phyloP scores from a whole-genome alignment of 768 basidiomycete species.

The Serendipita vermifera region DNA sequence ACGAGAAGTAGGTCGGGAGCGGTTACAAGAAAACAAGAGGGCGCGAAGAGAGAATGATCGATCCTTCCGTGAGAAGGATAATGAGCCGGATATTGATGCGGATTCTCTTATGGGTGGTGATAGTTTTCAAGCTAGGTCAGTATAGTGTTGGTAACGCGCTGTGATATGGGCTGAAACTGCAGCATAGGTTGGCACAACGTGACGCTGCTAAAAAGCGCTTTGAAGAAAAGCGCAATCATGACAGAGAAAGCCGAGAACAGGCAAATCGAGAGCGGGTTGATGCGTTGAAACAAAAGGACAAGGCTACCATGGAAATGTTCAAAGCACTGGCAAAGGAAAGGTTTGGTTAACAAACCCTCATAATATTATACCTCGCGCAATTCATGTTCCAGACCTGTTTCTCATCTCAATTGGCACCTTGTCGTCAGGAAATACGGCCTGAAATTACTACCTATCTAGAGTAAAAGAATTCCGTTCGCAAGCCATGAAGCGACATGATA shows the following conservation, averaged over 20 bases:
- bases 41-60: slow-evolving; percentile 58
- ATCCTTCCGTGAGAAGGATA: slow-evolving; percentile 56
- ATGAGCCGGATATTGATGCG: slow-evolving; percentile 66
- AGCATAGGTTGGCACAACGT: slow-evolving; percentile 50
- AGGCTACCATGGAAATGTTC: slow-evolving; percentile 94
- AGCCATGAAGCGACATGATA: no score
- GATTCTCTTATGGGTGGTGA: slow-evolving; percentile 67
- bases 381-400: no score
- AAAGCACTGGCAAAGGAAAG: slow-evolving; percentile 79
- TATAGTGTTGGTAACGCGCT: background rate
- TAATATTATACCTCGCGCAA: background rate
- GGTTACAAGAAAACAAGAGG: slow-evolving; percentile 75
- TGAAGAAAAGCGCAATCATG: slow-evolving; percentile 33
- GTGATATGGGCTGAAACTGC: background rate
- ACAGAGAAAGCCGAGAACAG: slow-evolving; percentile 36
- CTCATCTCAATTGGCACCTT: no score
- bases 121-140: slow-evolving; percentile 66
- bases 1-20: slow-evolving; percentile 69
- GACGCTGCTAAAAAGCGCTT: slow-evolving; percentile 57
- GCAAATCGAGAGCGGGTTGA: slow-evolving; percentile 46
- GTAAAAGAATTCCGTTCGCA: no score
- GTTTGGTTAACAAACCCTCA: slow-evolving; percentile 69
- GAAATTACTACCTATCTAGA: no score
- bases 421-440: no score
- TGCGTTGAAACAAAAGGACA: slow-evolving; percentile 65